Conservation (phyloP, 75 land plant genomes). For the Pinus albicaulis region DNA sequence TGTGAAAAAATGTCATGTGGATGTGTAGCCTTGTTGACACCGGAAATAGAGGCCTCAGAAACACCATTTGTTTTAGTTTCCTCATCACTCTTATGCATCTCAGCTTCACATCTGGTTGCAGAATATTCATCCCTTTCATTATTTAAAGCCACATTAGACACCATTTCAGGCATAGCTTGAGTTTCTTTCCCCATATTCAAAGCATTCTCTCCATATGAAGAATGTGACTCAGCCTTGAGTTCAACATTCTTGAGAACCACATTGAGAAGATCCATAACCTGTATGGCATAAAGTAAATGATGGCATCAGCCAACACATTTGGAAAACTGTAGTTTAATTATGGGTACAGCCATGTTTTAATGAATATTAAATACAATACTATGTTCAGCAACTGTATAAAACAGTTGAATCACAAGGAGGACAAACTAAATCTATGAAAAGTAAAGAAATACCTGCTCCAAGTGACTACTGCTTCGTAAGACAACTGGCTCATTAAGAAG, state of each 20-base stretch:
- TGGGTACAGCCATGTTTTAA: too few species aligned
- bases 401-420: too few species aligned
- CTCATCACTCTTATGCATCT: slow-evolving; percentile 13
- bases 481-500: slow-evolving; percentile 40
- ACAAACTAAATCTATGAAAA: neutral
- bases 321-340: too few species aligned
- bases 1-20: slow-evolving; percentile 16
- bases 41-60: slow-evolving; percentile 23
- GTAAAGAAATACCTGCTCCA: slow-evolving; percentile 29
- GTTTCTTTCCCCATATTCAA: neutral
- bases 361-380: too few species aligned
- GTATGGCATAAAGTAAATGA: slow-evolving; percentile 2
- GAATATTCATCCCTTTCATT: too few species aligned
- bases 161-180: too few species aligned
- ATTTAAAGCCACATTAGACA: too few species aligned
- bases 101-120: slow-evolving; percentile 4
- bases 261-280: slow-evolving; percentile 82
- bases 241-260: slow-evolving; percentile 70
- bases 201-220: slow-evolving; percentile 13
- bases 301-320: too few species aligned
- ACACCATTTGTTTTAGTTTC: neutral
- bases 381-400: too few species aligned
- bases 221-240: slow-evolving; percentile 32
- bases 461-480: slow-evolving; percentile 39
- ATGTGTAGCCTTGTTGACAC: slow-evolving; percentile 8